These are phyloP conservation scores for Wickerhamiella infanticola DNA, from an alignment of 1,139 yeast species.

Conservation along the genomic window DNA sequence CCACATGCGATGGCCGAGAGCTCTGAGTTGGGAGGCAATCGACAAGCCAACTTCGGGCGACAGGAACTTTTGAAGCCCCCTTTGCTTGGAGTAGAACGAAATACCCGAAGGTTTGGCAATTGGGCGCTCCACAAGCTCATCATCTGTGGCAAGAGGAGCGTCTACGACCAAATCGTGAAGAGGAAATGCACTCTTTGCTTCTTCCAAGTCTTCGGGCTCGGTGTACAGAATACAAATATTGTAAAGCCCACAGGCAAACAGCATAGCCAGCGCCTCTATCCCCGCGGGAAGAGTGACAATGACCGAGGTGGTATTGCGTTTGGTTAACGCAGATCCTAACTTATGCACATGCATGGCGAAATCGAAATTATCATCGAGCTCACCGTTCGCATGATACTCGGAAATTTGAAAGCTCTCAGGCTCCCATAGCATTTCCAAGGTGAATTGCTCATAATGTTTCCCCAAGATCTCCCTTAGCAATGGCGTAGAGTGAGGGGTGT, in stretches of 20 bases:
- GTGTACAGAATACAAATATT: constrained; percentile 2
- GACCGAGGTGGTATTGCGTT: background rate
- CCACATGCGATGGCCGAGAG: constrained; percentile 23
- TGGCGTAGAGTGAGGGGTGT: constrained; percentile 28
- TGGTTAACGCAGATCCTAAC: background rate
- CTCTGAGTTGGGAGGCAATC: constrained; percentile 23
- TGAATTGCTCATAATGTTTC: constrained; percentile 37
- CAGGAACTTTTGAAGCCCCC: constrained; percentile 12
- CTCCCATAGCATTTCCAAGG: constrained; percentile 19
- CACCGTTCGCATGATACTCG: background rate
- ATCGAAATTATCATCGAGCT: background rate
- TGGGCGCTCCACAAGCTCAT: background rate
- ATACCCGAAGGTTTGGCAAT: background rate
- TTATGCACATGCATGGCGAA: constrained; percentile 1
- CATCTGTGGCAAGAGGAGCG: background rate
- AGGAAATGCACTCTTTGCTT: constrained; percentile 2
- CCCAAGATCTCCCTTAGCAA: constrained; percentile 20
- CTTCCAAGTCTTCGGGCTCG: constrained; percentile 2
- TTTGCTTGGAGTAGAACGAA: constrained; percentile 5
- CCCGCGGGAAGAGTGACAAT: constrained; percentile 3
- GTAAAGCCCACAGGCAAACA: constrained; percentile 4
- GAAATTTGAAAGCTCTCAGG: constrained; percentile 5
- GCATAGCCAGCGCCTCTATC: constrained; percentile 2
- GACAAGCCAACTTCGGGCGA: constrained; percentile 20
- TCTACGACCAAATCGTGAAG: background rate